phyloP scores from a whole-genome alignment of 441 rosid species.

The Jatropha multifida region DNA sequence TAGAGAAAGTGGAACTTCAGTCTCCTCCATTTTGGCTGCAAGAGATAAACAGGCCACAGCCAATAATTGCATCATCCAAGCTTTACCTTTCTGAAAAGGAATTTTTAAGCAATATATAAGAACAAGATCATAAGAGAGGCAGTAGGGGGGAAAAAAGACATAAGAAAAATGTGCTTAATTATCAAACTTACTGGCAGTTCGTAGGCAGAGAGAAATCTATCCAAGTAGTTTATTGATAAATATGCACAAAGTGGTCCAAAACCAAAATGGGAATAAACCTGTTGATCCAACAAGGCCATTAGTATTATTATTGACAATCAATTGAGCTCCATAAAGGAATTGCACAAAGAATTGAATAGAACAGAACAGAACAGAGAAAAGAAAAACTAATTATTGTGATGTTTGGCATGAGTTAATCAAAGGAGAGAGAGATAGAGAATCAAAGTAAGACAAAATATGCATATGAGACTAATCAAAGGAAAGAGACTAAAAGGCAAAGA shows the following conservation, averaged over 20 bases:
- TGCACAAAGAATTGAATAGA: conserved; percentile 20
- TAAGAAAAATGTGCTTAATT: neutral
- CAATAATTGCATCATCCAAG: conserved; percentile 65
- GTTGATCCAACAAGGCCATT: conserved; percentile 29
- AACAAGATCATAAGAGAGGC: too few relatives aligned
- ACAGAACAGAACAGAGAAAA: conserved; percentile 9
- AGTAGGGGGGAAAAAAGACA: conserved; percentile 1
- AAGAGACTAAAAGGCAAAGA: conserved; percentile 9
- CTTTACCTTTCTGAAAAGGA: conserved; percentile 55
- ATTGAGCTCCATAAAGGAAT: conserved; percentile 18
- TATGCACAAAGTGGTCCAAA: conserved; percentile 69
- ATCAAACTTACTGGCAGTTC: conserved; percentile 58
- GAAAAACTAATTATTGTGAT: conserved; percentile 9
- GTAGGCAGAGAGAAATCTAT: conserved; percentile 66
- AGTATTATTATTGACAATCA: conserved; percentile 24
- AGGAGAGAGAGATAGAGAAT: conserved; percentile 17
- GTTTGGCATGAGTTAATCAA: conserved; percentile 12
- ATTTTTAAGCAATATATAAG: too few relatives aligned
- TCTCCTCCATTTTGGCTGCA: conserved; percentile 78
- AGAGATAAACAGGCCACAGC: conserved; percentile 74
- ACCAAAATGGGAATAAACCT: conserved; percentile 65
- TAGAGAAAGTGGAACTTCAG: conserved; percentile 52
- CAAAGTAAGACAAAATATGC: conserved; percentile 22
- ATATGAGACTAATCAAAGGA: conserved; percentile 4
- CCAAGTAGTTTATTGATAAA: conserved; percentile 64